A percentile compares a stretch with the other conserved stretches of the same genome.
Evolutionary conservation across 805 yeast genomes (phyloP).

Genomic region (Metschnikowia corniflorae): DNA sequence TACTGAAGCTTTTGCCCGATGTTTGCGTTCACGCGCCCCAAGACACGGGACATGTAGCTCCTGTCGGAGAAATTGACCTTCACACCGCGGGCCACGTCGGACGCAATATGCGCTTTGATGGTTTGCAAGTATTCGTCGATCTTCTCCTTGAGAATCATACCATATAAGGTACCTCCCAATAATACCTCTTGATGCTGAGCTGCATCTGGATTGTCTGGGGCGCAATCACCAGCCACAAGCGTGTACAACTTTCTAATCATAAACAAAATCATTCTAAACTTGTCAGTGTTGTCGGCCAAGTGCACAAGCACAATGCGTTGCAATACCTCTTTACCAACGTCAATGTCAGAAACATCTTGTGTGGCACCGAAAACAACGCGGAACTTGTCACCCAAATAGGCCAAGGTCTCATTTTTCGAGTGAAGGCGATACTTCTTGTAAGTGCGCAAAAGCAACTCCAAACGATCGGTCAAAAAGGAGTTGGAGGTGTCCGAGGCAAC

Average conservation of each 20-base stretch:
- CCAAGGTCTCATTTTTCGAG: constrained; percentile 84
- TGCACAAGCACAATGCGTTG: constrained; percentile 87
- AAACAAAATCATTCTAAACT: constrained; percentile 81
- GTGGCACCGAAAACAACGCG: constrained; percentile 89
- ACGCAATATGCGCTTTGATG: constrained; percentile 68
- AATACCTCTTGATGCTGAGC: constrained; percentile 97
- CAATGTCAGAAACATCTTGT: constrained; percentile 82
- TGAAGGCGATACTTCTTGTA: constrained; percentile 77
- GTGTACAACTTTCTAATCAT: constrained; percentile 95
- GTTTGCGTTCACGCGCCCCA: constrained; percentile 80
- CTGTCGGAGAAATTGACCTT: constrained; percentile 82
- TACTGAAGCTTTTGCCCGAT: constrained; percentile 93
- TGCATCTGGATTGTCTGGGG: constrained; percentile 98
- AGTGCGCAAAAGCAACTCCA: constrained; percentile 85
- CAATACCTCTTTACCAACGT: constrained; percentile 84
- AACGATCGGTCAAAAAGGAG: constrained; percentile 96
- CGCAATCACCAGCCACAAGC: constrained; percentile 93
- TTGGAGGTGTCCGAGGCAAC: constrained; percentile 84
- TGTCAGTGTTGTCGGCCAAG: constrained; percentile 67
- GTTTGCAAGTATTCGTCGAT: constrained; percentile 85
- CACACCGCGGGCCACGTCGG: constrained; percentile 75
- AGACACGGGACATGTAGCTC: constrained; percentile 77
- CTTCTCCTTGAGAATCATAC: constrained; percentile 95
- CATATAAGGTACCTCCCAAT: constrained; percentile 92
- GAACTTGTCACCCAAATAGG: constrained; percentile 93